These are phyloP conservation scores for Pittosporum tobira DNA, from an alignment of 129 eudicot species.

Conservation along the genomic window DNA sequence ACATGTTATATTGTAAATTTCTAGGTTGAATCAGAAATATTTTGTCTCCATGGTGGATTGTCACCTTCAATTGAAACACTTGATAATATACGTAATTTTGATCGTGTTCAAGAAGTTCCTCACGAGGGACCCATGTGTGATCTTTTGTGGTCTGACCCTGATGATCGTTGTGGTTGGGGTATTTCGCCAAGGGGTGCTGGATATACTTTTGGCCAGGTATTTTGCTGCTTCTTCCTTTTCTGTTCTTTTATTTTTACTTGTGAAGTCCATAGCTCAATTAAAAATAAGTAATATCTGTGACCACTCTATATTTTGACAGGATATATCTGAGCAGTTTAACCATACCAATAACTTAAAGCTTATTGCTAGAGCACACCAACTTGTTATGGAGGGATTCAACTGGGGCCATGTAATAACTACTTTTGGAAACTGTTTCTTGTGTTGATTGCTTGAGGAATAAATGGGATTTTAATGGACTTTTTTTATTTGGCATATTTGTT, in stretches of 20 bases:
- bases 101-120: conserved; percentile 96
- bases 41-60: conserved; percentile 90
- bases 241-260: background rate
- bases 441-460: background rate
- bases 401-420: conserved; percentile 69
- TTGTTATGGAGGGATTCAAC: conserved; percentile 95
- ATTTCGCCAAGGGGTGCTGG: conserved; percentile 94
- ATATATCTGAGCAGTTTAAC: conserved; percentile 87
- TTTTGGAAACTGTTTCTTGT: background rate
- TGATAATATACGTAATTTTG: conserved; percentile 72
- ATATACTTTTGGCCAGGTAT: conserved; percentile 89
- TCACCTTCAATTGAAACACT: conserved; percentile 90
- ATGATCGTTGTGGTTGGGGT: conserved; percentile 97
- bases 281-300: background rate
- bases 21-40: conserved; percentile 84
- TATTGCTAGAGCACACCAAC: conserved; percentile 95
- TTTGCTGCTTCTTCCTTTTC: background rate
- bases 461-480: background rate
- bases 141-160: conserved; percentile 92
- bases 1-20: background rate
- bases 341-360: conserved; percentile 79
- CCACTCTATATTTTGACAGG: conserved; percentile 33
- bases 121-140: conserved; percentile 98
- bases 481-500: conserved; percentile 4
- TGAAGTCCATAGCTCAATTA: background rate